Percentiles rank a stretch among this genome's conserved stretches.
These are phyloP conservation scores for Bruguiera gymnorhiza DNA, from an alignment of 345 rosid species.

Conservation along the genomic window DNA sequence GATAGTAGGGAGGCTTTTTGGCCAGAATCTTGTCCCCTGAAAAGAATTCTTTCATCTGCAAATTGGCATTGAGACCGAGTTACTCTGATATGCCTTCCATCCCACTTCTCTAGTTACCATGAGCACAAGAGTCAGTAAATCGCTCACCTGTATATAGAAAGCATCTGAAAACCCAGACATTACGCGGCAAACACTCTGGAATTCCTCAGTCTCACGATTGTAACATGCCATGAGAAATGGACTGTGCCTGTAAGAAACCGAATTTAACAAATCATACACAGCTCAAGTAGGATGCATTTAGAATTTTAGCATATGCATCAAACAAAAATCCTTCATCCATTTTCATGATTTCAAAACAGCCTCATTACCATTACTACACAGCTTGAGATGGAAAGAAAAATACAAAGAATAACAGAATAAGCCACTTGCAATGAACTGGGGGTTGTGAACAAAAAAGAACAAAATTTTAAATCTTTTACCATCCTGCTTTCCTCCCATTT, in stretches of 20 bases:
- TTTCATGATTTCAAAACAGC: not conserved
- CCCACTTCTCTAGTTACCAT: not conserved
- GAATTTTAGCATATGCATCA: no score
- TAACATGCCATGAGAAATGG: constrained; percentile 95
- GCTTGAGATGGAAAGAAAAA: not conserved
- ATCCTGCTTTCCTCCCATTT: constrained; percentile 92
- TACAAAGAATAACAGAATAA: not conserved
- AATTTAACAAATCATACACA: not conserved
- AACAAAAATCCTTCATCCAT: no score
- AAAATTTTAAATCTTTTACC: constrained; percentile 40
- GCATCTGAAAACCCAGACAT: constrained; percentile 92
- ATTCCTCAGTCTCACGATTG: constrained; percentile 76
- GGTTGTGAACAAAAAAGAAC: not conserved
- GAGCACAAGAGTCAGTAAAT: not conserved
- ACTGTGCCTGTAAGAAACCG: constrained; percentile 57
- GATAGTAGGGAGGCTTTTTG: constrained; percentile 68
- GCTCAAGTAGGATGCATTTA: not conserved
- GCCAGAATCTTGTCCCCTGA: constrained; percentile 56
- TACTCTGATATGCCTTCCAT: not conserved
- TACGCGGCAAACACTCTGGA: constrained; percentile 82
- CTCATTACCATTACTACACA: not conserved
- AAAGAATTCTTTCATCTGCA: constrained; percentile 81
- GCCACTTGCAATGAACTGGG: not conserved
- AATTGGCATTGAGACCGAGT: not conserved
- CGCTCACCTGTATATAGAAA: constrained; percentile 68